phyloP scores from a whole-genome alignment of 345 rosid species.

The Salix caprea region DNA sequence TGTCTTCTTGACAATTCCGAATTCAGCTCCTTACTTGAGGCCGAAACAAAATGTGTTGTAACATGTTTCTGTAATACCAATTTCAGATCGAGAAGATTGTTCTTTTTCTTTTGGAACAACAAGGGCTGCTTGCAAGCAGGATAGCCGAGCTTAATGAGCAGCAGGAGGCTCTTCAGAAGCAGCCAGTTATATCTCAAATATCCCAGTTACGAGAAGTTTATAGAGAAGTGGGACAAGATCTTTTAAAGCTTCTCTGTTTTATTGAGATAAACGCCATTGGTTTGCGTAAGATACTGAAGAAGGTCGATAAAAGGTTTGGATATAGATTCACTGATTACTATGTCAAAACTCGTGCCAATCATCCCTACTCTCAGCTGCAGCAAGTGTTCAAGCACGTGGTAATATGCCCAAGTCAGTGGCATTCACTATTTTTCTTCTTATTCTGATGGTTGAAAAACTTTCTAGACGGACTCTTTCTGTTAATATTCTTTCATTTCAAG shows the following conservation, averaged over 20 bases:
- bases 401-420: slow-evolving; percentile 24
- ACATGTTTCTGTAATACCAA: neutral
- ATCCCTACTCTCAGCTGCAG: slow-evolving; percentile 97
- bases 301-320: slow-evolving; percentile 93
- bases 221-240: slow-evolving; percentile 71
- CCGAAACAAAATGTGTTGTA: neutral
- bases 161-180: slow-evolving; percentile 59
- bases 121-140: slow-evolving; percentile 78
- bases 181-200: slow-evolving; percentile 62
- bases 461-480: neutral
- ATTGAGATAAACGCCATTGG: slow-evolving; percentile 91
- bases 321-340: slow-evolving; percentile 88
- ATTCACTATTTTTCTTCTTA: slow-evolving; percentile 14
- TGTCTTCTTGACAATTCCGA: neutral
- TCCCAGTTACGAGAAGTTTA: slow-evolving; percentile 68
- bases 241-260: slow-evolving; percentile 72
- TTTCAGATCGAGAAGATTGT: slow-evolving; percentile 93
- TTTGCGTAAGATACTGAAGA: slow-evolving; percentile 90
- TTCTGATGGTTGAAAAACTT: slow-evolving; percentile 1
- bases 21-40: neutral
- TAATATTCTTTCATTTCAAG: neutral
- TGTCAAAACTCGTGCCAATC: slow-evolving; percentile 93
- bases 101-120: slow-evolving; percentile 93
- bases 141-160: slow-evolving; percentile 57
- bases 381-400: slow-evolving; percentile 99